Evolutionary conservation across 2,329 filamentous ascomycete genomes (phyloP).

Genomic region (Thelonectria olida): DNA sequence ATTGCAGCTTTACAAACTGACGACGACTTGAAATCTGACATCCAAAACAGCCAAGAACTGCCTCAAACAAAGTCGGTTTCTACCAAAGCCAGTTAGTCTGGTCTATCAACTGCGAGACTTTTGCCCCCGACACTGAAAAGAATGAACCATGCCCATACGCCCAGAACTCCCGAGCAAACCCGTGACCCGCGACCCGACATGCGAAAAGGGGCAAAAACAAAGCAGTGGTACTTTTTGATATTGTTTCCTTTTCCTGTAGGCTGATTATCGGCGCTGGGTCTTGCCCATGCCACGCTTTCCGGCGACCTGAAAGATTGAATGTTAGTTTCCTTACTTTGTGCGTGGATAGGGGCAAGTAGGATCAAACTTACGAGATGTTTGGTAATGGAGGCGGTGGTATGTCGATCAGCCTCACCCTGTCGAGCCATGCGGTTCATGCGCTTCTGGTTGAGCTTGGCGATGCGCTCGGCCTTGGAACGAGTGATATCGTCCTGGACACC

Average conservation of each 20-base stretch:
- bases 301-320: slow-evolving; percentile 65
- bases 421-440: slow-evolving; percentile 99
- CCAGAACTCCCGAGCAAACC: slow-evolving; percentile 44
- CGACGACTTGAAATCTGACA: no score
- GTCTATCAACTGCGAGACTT: slow-evolving; percentile 1
- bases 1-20: slow-evolving; percentile 18
- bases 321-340: slow-evolving; percentile 20
- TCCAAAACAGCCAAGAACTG: no score
- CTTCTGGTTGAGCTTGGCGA: slow-evolving; percentile 92
- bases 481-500: slow-evolving; percentile 75
- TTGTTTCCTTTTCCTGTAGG: neutral
- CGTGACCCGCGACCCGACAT: slow-evolving; percentile 29
- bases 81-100: neutral
- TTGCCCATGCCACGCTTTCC: slow-evolving; percentile 96
- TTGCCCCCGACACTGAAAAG: slow-evolving; percentile 22
- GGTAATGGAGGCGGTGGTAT: slow-evolving; percentile 79
- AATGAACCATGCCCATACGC: slow-evolving; percentile 33
- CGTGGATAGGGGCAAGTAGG: neutral
- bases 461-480: slow-evolving; percentile 82
- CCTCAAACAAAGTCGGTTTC: no score
- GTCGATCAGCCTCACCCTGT: slow-evolving; percentile 95
- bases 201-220: slow-evolving; percentile 33
- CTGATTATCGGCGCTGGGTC: slow-evolving; percentile 72
- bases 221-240: slow-evolving; percentile 34
- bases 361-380: slow-evolving; percentile 85